Conservation (phyloP, 441 rosid species). For the Mallotus repandus region DNA sequence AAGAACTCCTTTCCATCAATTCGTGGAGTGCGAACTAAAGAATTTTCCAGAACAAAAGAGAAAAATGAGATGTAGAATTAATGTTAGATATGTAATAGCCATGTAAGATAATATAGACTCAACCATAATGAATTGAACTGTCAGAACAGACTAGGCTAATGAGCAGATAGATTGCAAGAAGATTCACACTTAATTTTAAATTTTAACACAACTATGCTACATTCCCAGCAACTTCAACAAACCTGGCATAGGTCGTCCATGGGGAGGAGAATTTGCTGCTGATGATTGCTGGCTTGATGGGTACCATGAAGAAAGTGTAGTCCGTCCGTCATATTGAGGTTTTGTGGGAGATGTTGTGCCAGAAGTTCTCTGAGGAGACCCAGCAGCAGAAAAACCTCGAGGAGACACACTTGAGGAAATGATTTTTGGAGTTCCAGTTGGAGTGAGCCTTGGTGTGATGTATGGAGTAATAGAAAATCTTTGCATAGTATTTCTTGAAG, state of each 20-base stretch:
- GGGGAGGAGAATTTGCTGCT: constrained; percentile 82
- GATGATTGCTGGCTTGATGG: constrained; percentile 88
- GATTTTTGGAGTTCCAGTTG: constrained; percentile 74
- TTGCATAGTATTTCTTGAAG: constrained; percentile 43
- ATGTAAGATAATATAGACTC: neutral
- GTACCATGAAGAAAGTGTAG: constrained; percentile 58
- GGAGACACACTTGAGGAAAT: constrained; percentile 66
- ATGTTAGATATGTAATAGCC: neutral
- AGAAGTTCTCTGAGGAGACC: constrained; percentile 62
- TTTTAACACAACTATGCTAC: neutral
- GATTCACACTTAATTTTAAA: neutral
- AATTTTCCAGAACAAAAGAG: constrained; percentile 12
- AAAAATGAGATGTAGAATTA: constrained; percentile 12
- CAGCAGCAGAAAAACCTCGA: constrained; percentile 63
- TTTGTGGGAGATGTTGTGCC: constrained; percentile 68
- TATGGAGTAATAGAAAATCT: constrained; percentile 72
- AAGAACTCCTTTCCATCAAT: constrained; percentile 96
- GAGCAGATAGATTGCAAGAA: neutral
- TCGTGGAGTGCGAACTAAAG: constrained; percentile 53
- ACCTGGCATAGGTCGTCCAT: constrained; percentile 70
- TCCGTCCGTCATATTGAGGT: constrained; percentile 48
- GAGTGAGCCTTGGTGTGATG: constrained; percentile 76
- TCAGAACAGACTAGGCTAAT: constrained; percentile 13
- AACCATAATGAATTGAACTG: neutral
- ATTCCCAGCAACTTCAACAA: constrained; percentile 9